These are phyloP conservation scores for Suhomyces prunicola DNA, from an alignment of 805 yeast species.

Conservation along the genomic window DNA sequence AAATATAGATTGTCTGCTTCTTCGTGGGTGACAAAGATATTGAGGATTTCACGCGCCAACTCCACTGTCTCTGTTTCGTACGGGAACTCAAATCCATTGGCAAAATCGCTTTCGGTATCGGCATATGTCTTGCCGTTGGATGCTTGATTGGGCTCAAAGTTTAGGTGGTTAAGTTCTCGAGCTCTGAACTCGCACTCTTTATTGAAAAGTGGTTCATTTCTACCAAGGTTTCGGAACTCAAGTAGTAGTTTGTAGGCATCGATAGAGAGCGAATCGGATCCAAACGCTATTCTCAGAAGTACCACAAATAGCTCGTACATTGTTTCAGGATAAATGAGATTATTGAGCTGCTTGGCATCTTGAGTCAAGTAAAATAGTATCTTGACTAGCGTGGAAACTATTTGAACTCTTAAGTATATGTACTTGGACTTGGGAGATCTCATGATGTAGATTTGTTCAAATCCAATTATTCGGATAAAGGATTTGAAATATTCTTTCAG, in stretches of 20 bases:
- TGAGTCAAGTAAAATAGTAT: constrained; percentile 38
- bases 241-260: constrained; percentile 36
- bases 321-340: constrained; percentile 38
- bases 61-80: constrained; percentile 64
- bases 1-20: constrained; percentile 74
- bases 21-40: constrained; percentile 64
- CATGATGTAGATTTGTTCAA: constrained; percentile 46
- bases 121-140: constrained; percentile 20
- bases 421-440: constrained; percentile 44
- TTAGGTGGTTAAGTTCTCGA: constrained; percentile 32
- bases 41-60: constrained; percentile 67
- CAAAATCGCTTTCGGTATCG: constrained; percentile 39
- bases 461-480: constrained; percentile 42
- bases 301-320: constrained; percentile 47
- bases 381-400: constrained; percentile 40
- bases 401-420: constrained; percentile 33
- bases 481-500: constrained; percentile 39
- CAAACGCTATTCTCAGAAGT: constrained; percentile 52
- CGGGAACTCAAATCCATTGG: constrained; percentile 61
- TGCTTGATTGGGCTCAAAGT: constrained; percentile 2
- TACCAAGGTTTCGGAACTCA: constrained; percentile 29
- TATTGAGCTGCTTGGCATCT: constrained; percentile 25
- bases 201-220: constrained; percentile 40
- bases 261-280: constrained; percentile 38
- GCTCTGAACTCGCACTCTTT: constrained; percentile 42